These are phyloP conservation scores for Chaetomium sp. DNA, from an alignment of 2,329 filamentous ascomycete genomes.

Conservation along the genomic window DNA sequence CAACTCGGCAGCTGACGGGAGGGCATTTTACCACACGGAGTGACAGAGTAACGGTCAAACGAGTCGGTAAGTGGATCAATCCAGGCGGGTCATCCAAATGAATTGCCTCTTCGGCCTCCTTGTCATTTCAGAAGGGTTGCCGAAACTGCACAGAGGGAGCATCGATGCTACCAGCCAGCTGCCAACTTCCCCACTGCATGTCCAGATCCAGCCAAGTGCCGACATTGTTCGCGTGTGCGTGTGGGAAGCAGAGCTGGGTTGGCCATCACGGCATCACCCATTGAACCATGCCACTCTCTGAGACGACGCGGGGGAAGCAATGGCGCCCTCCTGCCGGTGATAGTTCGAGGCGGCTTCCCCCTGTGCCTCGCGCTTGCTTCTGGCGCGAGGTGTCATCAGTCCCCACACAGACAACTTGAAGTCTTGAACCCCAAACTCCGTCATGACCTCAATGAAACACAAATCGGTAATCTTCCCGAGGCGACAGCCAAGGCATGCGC, in stretches of 20 bases:
- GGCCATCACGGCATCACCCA: too few relatives aligned
- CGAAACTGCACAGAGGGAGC: constrained; percentile 27
- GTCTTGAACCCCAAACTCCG: constrained; percentile 9
- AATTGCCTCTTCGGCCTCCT: constrained; percentile 11
- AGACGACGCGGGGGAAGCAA: constrained; percentile 7
- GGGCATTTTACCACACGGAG: too few relatives aligned
- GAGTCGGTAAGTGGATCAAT: constrained; percentile 1
- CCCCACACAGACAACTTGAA: constrained; percentile 20
- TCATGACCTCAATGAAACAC: constrained; percentile 20
- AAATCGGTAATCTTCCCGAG: constrained; percentile 26
- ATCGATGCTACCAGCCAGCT: constrained; percentile 21
- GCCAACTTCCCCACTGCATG: constrained; percentile 12
- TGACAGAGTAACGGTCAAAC: constrained; percentile 2
- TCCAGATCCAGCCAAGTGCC: constrained; percentile 28
- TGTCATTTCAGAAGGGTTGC: constrained; percentile 19
- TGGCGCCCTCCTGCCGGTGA: constrained; percentile 18
- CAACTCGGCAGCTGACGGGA: constrained; percentile 19
- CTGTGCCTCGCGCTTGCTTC: constrained; percentile 13
- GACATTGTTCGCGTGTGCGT: constrained; percentile 4
- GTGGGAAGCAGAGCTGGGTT: not conserved
- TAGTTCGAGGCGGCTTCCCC: not conserved
- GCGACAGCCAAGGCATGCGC: constrained; percentile 7
- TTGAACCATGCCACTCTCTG: constrained; percentile 21
- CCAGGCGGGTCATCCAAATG: not conserved
- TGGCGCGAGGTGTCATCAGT: constrained; percentile 4